A percentile compares a stretch with the other conserved stretches of the same genome.
These are phyloP conservation scores for Trametes cubensis DNA, from an alignment of 768 basidiomycete genomes.

Conservation along the genomic window DNA sequence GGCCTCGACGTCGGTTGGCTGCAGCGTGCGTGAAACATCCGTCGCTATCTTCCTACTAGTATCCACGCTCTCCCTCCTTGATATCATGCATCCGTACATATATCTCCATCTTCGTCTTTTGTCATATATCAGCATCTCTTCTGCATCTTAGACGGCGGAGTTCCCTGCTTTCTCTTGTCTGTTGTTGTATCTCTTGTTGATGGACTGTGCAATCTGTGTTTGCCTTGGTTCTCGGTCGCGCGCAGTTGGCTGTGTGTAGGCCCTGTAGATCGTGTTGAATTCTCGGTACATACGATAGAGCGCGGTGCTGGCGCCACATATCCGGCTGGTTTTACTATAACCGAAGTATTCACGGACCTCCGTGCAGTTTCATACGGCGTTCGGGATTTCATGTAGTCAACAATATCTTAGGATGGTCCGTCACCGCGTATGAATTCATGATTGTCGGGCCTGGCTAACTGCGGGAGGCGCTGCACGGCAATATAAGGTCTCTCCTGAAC, in stretches of 20 bases:
- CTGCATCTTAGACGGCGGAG: neutral
- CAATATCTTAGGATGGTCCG: too few relatives aligned
- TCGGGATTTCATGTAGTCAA: too few relatives aligned
- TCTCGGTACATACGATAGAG: constrained; percentile 11
- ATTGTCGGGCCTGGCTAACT: too few relatives aligned
- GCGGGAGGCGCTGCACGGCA: too few relatives aligned
- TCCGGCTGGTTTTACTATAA: neutral
- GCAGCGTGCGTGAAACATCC: constrained; percentile 34
- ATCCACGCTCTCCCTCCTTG: neutral
- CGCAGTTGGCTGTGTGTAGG: neutral
- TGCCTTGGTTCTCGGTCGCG: neutral
- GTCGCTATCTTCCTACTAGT: neutral
- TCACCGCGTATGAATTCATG: too few relatives aligned
- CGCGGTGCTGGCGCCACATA: constrained; percentile 21
- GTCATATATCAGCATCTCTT: constrained; percentile 13
- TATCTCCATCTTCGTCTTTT: constrained; percentile 6
- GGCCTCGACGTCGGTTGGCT: constrained; percentile 85
- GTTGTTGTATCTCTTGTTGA: constrained; percentile 4
- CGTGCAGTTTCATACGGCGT: neutral
- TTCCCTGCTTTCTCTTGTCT: neutral
- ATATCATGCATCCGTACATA: neutral
- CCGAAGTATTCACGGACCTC: neutral
- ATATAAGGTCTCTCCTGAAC: too few relatives aligned
- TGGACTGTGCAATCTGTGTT: neutral
- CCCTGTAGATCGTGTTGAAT: constrained; percentile 1